These are phyloP conservation scores for Cardamine occulta DNA, from an alignment of 345 rosid genomes.

Conservation along the genomic window DNA sequence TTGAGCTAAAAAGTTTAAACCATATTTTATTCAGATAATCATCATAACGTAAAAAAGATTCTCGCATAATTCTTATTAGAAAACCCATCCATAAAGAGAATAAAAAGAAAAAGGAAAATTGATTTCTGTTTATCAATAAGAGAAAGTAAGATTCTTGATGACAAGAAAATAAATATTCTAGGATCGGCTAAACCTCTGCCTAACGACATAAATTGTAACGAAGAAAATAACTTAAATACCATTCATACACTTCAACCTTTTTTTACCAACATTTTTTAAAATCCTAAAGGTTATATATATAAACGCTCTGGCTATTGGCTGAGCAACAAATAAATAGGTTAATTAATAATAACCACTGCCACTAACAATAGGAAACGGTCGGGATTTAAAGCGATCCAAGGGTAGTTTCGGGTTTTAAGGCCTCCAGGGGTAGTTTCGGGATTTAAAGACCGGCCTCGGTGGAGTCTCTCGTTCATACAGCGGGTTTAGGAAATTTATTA, in stretches of 20 bases:
- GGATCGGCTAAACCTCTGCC: neutral
- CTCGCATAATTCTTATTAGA: neutral
- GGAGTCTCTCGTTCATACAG: neutral
- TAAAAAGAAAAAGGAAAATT: neutral
- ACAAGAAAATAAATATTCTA: slow-evolving; percentile 12
- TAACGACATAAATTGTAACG: neutral
- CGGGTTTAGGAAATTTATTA: neutral
- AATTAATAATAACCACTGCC: neutral
- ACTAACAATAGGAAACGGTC: neutral
- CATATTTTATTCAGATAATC: slow-evolving; percentile 10
- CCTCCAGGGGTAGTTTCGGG: neutral
- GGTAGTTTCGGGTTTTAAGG: slow-evolving; percentile 1
- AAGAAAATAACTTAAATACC: neutral
- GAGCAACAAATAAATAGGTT: neutral
- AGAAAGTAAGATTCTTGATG: slow-evolving; percentile 31
- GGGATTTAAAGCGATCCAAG: neutral
- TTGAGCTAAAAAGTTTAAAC: neutral
- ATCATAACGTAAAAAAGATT: neutral
- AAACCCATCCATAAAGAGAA: neutral
- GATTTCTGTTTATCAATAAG: slow-evolving; percentile 14
- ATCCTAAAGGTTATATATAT: neutral
- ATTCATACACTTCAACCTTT: neutral
- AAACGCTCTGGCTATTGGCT: neutral
- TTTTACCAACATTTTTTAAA: neutral
- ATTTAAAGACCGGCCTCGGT: neutral